Evolutionary conservation across 176 grass and related monocot genomes (phyloP).

Genomic region (Carex kokanica): DNA sequence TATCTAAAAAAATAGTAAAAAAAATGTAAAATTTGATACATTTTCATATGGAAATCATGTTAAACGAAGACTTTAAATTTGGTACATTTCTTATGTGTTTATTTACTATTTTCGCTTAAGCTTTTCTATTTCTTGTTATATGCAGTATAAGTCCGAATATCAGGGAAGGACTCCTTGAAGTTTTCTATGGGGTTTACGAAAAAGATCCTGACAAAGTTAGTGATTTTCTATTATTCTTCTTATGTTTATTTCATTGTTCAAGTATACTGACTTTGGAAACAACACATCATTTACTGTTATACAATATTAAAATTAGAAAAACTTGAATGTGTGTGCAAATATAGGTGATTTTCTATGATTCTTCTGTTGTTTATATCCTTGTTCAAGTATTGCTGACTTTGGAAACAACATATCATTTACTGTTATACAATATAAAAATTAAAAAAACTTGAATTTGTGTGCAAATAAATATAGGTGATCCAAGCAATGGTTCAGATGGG

Average conservation of each 20-base stretch:
- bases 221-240: constrained; percentile 24
- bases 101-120: constrained; percentile 20
- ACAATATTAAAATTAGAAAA: background rate
- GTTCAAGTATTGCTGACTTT: constrained; percentile 1
- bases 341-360: constrained; percentile 53
- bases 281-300: constrained; percentile 6
- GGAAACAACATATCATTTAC: constrained; percentile 3
- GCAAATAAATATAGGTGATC: constrained; percentile 55
- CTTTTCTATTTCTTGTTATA: background rate
- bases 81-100: background rate
- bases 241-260: constrained; percentile 9
- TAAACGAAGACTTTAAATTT: too few species aligned
- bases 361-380: constrained; percentile 12
- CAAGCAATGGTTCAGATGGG: constrained; percentile 97
- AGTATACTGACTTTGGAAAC: constrained; percentile 1
- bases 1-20: too few species aligned
- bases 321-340: constrained; percentile 19
- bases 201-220: constrained; percentile 91
- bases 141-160: constrained; percentile 94
- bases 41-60: too few species aligned
- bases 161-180: constrained; percentile 83
- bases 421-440: background rate
- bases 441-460: constrained; percentile 17
- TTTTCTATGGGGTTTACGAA: constrained; percentile 96
- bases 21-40: too few species aligned